These are phyloP conservation scores for Phytophthora sp. DNA, from an alignment of 352 stramenopile species.

Conservation along the genomic window DNA sequence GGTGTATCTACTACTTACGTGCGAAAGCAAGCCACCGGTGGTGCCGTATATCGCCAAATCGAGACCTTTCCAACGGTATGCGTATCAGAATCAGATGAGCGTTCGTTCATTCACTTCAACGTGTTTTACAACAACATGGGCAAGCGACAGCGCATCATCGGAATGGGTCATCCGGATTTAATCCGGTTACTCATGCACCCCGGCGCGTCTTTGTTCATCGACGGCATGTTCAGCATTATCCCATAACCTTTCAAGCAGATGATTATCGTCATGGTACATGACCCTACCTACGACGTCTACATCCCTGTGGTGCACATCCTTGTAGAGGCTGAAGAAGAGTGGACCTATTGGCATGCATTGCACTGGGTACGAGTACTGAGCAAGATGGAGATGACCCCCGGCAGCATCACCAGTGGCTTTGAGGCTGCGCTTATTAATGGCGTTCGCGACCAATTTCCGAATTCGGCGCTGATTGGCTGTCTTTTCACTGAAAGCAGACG, in stretches of 20 bases:
- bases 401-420: conserved; percentile 3
- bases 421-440: background rate
- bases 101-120: conserved; percentile 5
- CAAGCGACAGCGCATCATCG: background rate
- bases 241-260: background rate
- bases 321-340: conserved; percentile 6
- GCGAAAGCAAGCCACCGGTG: background rate
- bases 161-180: conserved; percentile 1
- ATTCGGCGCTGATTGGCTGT: background rate
- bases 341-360: conserved; percentile 1
- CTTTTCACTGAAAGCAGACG: conserved; percentile 4
- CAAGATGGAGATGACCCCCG: conserved; percentile 11
- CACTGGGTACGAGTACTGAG: background rate
- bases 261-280: background rate
- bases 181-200: background rate
- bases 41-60: background rate
- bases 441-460: background rate
- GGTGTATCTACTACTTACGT: no score
- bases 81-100: conserved; percentile 3
- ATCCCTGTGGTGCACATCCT: background rate
- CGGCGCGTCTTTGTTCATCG: conserved; percentile 1
- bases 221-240: background rate
- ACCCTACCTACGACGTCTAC: conserved; percentile 6
- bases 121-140: background rate
- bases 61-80: background rate